phyloP scores from a whole-genome alignment of 192 early-diverging fungal genomes.

The Entrophospora sp. region DNA sequence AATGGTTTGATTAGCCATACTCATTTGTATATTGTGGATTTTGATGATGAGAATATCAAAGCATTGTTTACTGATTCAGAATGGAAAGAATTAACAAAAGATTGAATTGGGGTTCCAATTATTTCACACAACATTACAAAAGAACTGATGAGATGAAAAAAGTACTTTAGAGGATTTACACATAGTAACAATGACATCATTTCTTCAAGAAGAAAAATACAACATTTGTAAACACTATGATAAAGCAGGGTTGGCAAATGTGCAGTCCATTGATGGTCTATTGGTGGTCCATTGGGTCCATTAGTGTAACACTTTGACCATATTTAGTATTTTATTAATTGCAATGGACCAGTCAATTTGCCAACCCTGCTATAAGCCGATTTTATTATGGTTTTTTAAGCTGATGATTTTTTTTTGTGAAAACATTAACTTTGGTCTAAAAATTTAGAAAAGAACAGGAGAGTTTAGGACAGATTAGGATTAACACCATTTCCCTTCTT shows the following conservation, averaged over 20 bases:
- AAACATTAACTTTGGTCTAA: too few relatives aligned
- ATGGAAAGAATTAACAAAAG: constrained; percentile 12
- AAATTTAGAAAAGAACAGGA: too few relatives aligned
- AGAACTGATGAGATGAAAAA: neutral
- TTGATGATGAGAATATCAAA: constrained; percentile 6
- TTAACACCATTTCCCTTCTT: too few relatives aligned
- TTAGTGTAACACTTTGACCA: too few relatives aligned
- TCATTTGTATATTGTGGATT: constrained; percentile 4
- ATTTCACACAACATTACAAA: neutral
- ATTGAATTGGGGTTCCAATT: neutral
- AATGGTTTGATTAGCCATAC: constrained; percentile 8
- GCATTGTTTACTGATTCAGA: neutral
- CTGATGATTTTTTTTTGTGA: too few relatives aligned
- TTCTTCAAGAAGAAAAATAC: neutral
- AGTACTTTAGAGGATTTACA: neutral
- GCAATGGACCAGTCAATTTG: too few relatives aligned
- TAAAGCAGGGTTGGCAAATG: too few relatives aligned
- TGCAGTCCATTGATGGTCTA: too few relatives aligned
- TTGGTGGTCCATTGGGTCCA: neutral
- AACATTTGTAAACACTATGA: neutral
- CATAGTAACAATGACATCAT: neutral
- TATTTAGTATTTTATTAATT: too few relatives aligned
- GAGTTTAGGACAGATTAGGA: too few relatives aligned
- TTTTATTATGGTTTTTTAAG: too few relatives aligned
- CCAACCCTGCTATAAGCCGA: too few relatives aligned